Percentiles rank a stretch among this genome's conserved stretches.
phyloP scores from a whole-genome alignment of 106 monocot species.

The Dioscorea alata region DNA sequence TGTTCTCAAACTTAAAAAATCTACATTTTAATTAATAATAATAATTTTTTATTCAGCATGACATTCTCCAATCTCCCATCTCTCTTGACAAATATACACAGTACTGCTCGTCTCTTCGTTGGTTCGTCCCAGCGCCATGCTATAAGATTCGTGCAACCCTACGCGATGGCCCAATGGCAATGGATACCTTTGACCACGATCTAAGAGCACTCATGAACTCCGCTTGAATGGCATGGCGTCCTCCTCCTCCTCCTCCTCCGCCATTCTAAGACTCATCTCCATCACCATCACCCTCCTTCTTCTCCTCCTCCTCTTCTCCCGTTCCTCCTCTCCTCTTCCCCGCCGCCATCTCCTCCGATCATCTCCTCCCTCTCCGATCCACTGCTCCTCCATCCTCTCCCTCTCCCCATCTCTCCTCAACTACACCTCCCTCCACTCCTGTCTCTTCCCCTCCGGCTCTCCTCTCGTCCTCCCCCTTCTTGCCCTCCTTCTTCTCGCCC shows the following conservation, averaged over 20 bases:
- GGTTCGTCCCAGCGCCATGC: too few relatives aligned
- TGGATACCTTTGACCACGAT: too few relatives aligned
- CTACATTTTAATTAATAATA: too few relatives aligned
- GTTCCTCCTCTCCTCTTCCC: constrained; percentile 6
- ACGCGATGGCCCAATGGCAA: too few relatives aligned
- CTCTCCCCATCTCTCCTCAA: constrained; percentile 15
- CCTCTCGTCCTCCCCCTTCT: constrained; percentile 48
- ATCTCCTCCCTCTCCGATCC: not conserved
- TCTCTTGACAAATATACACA: too few relatives aligned
- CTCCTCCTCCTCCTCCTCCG: not conserved
- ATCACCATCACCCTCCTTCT: constrained; percentile 12
- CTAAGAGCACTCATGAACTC: not conserved
- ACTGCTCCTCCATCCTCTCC: constrained; percentile 16
- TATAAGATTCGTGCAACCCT: too few relatives aligned
- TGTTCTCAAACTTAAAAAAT: too few relatives aligned
- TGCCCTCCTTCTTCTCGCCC: constrained; percentile 45
- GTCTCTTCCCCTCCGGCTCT: constrained; percentile 16
- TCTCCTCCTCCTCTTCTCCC: constrained; percentile 4
- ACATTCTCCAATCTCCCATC: too few relatives aligned
- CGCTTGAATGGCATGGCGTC: constrained; percentile 9
- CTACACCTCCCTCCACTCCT: constrained; percentile 19
- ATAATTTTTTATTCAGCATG: too few relatives aligned
- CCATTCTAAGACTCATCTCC: not conserved
- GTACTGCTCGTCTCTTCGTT: too few relatives aligned
- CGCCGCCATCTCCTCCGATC: not conserved